Conservation (phyloP, 805 yeast genomes). For the Kodamaea neixiangensis region DNA sequence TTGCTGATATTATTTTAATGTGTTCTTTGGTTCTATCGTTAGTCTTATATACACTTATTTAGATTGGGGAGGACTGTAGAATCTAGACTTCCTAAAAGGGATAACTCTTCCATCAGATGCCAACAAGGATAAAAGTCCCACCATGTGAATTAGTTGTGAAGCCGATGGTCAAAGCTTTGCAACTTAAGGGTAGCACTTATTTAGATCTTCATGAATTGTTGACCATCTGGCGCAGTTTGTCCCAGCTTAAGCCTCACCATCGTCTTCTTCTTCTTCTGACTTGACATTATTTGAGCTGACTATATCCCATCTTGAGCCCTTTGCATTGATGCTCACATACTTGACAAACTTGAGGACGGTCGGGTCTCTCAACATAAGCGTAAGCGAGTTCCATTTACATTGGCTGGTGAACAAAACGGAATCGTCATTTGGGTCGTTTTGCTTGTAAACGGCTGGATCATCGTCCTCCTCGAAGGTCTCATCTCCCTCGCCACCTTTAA, state of each 20-base stretch:
- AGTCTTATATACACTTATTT: background rate
- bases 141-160: constrained; percentile 2
- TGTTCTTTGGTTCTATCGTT: background rate
- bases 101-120: background rate
- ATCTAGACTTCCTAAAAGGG: background rate
- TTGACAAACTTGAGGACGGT: constrained; percentile 89
- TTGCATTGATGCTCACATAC: constrained; percentile 84
- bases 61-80: no score
- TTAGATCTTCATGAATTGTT: no score
- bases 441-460: constrained; percentile 82
- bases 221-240: no score
- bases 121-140: constrained; percentile 3
- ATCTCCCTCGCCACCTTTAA: constrained; percentile 48
- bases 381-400: constrained; percentile 81
- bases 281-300: constrained; percentile 76
- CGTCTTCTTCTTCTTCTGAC: constrained; percentile 29
- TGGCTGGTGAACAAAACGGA: constrained; percentile 77
- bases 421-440: constrained; percentile 59
- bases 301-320: constrained; percentile 92
- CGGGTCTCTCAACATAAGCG: constrained; percentile 78
- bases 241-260: no score
- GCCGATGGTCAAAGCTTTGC: no score
- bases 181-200: no score
- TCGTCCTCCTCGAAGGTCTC: constrained; percentile 50
- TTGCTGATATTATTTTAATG: no score